phyloP scores from a whole-genome alignment of 2,329 filamentous ascomycete genomes.

The Alternaria metachromatica region DNA sequence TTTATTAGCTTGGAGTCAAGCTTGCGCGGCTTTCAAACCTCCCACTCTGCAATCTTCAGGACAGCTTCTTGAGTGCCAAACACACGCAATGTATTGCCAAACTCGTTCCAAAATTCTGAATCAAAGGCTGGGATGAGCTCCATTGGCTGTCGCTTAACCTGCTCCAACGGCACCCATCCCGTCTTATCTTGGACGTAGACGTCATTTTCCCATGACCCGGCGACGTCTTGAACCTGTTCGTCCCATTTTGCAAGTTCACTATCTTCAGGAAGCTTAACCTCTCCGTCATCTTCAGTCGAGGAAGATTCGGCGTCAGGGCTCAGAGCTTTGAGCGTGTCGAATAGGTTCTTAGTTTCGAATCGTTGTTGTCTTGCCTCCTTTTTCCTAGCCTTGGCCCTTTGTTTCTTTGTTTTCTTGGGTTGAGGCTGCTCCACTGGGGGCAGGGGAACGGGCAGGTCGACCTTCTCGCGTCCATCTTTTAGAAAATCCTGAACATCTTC shows the following conservation, averaged over 20 bases:
- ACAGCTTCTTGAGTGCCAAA: constrained; percentile 64
- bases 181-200: constrained; percentile 23
- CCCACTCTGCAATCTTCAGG: constrained; percentile 34
- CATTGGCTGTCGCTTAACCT: constrained; percentile 35
- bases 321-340: constrained; percentile 25
- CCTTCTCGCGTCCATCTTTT: constrained; percentile 25
- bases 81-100: constrained; percentile 65
- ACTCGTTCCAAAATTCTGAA: constrained; percentile 62
- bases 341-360: constrained; percentile 38
- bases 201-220: constrained; percentile 30
- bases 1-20: neutral
- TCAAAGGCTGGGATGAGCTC: constrained; percentile 60
- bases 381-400: constrained; percentile 22
- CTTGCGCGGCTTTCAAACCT: neutral
- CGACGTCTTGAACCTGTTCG: neutral
- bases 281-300: constrained; percentile 19
- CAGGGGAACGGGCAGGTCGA: constrained; percentile 17
- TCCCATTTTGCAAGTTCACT: constrained; percentile 2
- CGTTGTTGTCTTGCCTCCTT: constrained; percentile 12
- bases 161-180: constrained; percentile 30
- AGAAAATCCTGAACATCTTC: constrained; percentile 19
- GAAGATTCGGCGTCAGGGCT: constrained; percentile 7
- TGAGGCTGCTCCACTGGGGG: constrained; percentile 17
- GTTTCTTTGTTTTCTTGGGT: constrained; percentile 10
- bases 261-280: neutral